Evolutionary conservation across 2,329 filamentous ascomycete genomes (phyloP).

Genomic region (Fusarium hainanense): DNA sequence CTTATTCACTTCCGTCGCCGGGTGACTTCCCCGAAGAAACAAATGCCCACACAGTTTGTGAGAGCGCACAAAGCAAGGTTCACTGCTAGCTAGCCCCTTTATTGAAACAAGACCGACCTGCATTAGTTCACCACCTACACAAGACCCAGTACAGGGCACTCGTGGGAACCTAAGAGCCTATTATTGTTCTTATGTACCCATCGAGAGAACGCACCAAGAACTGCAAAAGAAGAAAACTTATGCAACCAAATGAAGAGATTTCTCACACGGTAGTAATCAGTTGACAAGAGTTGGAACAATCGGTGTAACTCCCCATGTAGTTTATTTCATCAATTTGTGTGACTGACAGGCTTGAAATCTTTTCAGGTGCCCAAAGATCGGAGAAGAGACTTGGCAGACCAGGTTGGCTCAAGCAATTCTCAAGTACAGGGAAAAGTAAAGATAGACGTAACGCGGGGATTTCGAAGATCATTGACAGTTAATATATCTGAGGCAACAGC

Average conservation of each 20-base stretch:
- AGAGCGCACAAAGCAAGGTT: background rate
- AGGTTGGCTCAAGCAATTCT: background rate
- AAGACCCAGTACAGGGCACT: background rate
- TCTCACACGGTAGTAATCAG: background rate
- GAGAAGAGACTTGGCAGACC: constrained; percentile 4
- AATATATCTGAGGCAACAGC: background rate
- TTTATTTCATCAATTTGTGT: background rate
- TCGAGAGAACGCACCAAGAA: constrained; percentile 13
- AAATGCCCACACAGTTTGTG: constrained; percentile 28
- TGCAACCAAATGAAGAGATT: constrained; percentile 27
- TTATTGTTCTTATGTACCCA: constrained; percentile 25
- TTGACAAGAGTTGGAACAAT: background rate
- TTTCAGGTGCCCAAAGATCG: background rate
- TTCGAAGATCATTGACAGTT: background rate
- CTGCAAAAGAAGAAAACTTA: constrained; percentile 13
- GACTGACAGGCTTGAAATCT: background rate
- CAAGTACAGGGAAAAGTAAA: background rate
- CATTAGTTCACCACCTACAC: constrained; percentile 32
- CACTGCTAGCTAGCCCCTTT: constrained; percentile 11
- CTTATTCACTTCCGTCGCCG: background rate
- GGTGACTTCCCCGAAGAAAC: constrained; percentile 1
- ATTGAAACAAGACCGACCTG: constrained; percentile 41
- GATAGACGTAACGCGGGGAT: background rate
- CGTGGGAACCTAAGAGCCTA: constrained; percentile 41
- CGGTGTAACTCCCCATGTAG: background rate